Percentiles rank a stretch among this genome's conserved stretches.
phyloP scores from a whole-genome alignment of 1,139 yeast species.

The Candida tunisiensis region DNA sequence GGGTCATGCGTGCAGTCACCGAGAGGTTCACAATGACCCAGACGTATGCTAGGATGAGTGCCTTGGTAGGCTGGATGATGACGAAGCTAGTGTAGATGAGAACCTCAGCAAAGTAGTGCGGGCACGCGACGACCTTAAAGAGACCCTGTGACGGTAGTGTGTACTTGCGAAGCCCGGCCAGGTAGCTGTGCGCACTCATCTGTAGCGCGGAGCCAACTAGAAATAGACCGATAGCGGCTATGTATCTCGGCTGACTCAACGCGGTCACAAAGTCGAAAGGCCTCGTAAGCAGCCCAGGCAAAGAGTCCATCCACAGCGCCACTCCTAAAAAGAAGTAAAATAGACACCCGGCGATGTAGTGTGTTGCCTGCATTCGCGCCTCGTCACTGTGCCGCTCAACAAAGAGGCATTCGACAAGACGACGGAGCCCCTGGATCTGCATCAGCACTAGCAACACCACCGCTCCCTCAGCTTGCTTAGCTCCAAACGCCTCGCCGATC shows the following conservation, averaged over 20 bases:
- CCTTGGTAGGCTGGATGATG: constrained; percentile 10
- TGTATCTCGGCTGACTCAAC: neutral
- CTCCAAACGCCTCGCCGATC: no score
- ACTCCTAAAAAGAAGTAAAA: constrained; percentile 35
- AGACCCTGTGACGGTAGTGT: constrained; percentile 38
- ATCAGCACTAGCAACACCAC: constrained; percentile 18
- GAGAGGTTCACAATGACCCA: constrained; percentile 52
- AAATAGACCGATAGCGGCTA: constrained; percentile 18
- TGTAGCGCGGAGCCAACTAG: constrained; percentile 37
- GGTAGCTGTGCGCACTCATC: constrained; percentile 35
- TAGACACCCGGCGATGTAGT: constrained; percentile 55
- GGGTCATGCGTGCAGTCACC: constrained; percentile 45
- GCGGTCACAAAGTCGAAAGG: neutral
- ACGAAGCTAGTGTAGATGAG: constrained; percentile 34
- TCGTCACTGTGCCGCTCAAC: constrained; percentile 30
- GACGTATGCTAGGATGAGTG: constrained; percentile 13
- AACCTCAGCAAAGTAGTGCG: constrained; percentile 73
- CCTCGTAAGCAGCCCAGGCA: constrained; percentile 4
- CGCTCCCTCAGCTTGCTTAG: no score
- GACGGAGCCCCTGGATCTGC: constrained; percentile 42
- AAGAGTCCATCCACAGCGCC: constrained; percentile 10
- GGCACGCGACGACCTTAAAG: constrained; percentile 41
- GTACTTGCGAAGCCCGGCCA: constrained; percentile 50
- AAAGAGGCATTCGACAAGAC: constrained; percentile 41
- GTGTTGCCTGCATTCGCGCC: constrained; percentile 56